Conservation (phyloP, 1,139 yeast genomes). For the Kodamaea sp. region DNA sequence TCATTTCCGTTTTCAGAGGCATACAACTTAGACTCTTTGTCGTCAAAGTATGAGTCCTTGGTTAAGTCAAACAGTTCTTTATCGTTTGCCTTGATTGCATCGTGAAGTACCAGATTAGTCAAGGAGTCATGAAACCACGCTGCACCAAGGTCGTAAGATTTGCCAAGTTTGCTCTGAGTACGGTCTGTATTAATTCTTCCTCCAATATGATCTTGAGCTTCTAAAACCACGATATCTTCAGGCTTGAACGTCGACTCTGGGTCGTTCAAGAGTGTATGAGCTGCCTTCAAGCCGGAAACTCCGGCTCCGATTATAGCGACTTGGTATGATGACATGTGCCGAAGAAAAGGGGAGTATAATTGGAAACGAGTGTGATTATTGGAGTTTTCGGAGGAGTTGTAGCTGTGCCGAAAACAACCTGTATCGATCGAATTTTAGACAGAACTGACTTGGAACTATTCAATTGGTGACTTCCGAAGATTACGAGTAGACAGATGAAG, state of each 20-base stretch:
- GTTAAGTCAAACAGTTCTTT: slow-evolving; percentile 25
- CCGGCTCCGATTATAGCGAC: slow-evolving; percentile 75
- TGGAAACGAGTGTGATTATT: too few relatives aligned
- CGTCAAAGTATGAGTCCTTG: slow-evolving; percentile 51
- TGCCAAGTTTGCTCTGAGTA: slow-evolving; percentile 32
- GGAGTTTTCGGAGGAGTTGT: too few relatives aligned
- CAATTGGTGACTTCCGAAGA: too few relatives aligned
- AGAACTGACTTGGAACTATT: too few relatives aligned
- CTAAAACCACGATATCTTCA: slow-evolving; percentile 39
- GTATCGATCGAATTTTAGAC: too few relatives aligned
- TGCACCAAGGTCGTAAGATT: slow-evolving; percentile 73
- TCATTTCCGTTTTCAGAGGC: slow-evolving; percentile 48
- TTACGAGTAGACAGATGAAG: too few relatives aligned
- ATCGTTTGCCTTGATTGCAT: slow-evolving; percentile 25
- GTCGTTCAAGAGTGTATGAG: slow-evolving; percentile 50
- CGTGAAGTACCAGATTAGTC: slow-evolving; percentile 52
- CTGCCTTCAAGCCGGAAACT: slow-evolving; percentile 78
- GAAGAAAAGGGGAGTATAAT: too few relatives aligned
- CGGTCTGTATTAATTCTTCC: slow-evolving; percentile 43
- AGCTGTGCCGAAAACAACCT: too few relatives aligned
- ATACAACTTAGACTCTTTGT: slow-evolving; percentile 43
- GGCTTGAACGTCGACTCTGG: slow-evolving; percentile 30
- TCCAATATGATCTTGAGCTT: slow-evolving; percentile 53
- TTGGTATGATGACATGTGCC: too few relatives aligned
- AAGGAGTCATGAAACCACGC: slow-evolving; percentile 89